Evolutionary conservation across 805 yeast genomes (phyloP), one percentile per base, ranked within the genome.

Genomic region (Saccharomycopsis malanga): DNA sequence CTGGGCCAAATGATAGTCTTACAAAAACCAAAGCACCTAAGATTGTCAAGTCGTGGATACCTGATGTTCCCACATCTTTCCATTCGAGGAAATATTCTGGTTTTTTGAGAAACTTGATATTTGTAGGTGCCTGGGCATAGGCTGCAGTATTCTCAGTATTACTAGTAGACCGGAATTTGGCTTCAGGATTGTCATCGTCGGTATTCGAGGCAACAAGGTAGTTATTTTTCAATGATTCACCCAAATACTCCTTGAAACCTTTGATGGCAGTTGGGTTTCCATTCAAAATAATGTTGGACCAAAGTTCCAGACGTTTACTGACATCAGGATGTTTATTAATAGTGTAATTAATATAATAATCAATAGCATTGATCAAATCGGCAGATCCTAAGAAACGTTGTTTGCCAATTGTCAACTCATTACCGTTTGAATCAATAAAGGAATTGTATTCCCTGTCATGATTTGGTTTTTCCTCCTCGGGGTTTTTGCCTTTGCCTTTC

Each of bases 51-150:
- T 52, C 55, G 24, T 43, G 45, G 34, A 66, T 64, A 37, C 50
- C 64, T 4, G 18, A n/a, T 18, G 34, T 32, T 25, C 45, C 46
- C 14, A 20, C 38, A 61, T 77, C 78, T 65, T 89, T 89, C 97
- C 97, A 91, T 55, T 87, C 95, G 1, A 95, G 86, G 66, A 91
- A 91, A 63, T 91, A 89, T 47, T 91, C 98, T 0, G 96, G 94
- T 62, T 78, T 74, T 57, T 82, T 81, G 22, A 81, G 78, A 42
- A 79, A 60, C 54, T 75, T 78, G 47, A 89, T 74, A 12, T 79
- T 70, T n/a, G 80, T 78, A 20, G 97, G 98, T 2, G 82, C 88
- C 65, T 91, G 98, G 43, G 72, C 63, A 52, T 72, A 65, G 39
- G 56, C 63, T 7, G 58, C 44, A 3, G 50, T 36, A 4, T 27